Conservation (phyloP, 306 rosid species). For the Arachis hypogaea region DNA sequence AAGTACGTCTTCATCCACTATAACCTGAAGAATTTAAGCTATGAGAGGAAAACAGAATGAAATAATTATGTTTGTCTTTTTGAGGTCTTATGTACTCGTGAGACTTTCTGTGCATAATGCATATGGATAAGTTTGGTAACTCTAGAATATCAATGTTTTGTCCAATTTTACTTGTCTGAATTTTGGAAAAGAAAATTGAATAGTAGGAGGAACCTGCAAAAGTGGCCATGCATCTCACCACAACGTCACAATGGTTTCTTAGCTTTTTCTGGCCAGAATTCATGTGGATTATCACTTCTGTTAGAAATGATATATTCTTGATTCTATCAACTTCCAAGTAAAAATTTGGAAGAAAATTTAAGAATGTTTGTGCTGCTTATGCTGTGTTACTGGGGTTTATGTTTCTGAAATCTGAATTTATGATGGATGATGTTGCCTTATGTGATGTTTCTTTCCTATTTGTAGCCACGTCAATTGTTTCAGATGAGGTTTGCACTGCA, state of each 20-base stretch:
- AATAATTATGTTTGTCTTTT: slow-evolving; percentile 10
- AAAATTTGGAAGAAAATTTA: slow-evolving; percentile 7
- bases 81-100: slow-evolving; percentile 2
- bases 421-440: slow-evolving; percentile 26
- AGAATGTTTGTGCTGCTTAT: slow-evolving; percentile 36
- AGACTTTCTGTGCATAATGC: background rate
- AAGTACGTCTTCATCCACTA: background rate
- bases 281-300: slow-evolving; percentile 12
- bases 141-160: slow-evolving; percentile 10
- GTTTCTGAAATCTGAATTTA: slow-evolving; percentile 31
- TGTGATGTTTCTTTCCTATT: slow-evolving; percentile 35
- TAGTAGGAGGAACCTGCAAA: background rate
- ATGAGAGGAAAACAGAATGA: slow-evolving; percentile 6
- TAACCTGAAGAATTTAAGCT: slow-evolving; percentile 2
- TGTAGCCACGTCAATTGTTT: slow-evolving; percentile 96
- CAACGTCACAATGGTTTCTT: slow-evolving; percentile 5
- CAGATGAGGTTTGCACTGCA: slow-evolving; percentile 96
- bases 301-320: no score
- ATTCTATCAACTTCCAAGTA: background rate
- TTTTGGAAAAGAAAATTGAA: background rate
- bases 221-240: slow-evolving; percentile 13
- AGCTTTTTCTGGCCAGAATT: slow-evolving; percentile 17
- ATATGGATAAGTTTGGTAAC: slow-evolving; percentile 15
- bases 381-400: slow-evolving; percentile 13
- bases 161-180: slow-evolving; percentile 21